A percentile compares a stretch with the other conserved stretches of the same genome.
phyloP scores from a whole-genome alignment of 179 eudicot genomes.

The Vitellaria paradoxa region DNA sequence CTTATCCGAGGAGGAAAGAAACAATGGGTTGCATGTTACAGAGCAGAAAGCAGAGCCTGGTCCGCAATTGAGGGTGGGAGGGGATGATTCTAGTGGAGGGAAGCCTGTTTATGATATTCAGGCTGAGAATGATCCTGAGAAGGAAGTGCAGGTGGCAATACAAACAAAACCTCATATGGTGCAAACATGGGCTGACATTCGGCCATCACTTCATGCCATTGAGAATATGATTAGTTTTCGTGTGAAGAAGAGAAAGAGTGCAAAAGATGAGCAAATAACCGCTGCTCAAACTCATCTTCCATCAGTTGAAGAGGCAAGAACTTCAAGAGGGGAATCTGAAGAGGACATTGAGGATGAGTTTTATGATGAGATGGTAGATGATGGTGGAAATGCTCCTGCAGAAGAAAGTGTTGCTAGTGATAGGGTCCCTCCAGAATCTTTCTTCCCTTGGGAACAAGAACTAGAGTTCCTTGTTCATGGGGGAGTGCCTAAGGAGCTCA shows the following conservation, averaged over 20 bases:
- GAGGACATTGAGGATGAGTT: constrained; percentile 28
- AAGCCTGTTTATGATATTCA: constrained; percentile 26
- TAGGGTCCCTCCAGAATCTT: constrained; percentile 24
- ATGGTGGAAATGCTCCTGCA: constrained; percentile 13
- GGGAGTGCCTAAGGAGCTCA: constrained; percentile 78
- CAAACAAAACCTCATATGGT: constrained; percentile 32
- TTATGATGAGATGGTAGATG: constrained; percentile 27
- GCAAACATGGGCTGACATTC: constrained; percentile 57
- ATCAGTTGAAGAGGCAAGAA: constrained; percentile 29
- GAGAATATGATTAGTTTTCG: constrained; percentile 58
- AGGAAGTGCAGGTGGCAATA: constrained; percentile 19
- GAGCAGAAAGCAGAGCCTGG: constrained; percentile 23
- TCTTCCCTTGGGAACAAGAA: constrained; percentile 65
- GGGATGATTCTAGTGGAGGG: constrained; percentile 34
- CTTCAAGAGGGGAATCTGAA: constrained; percentile 24
- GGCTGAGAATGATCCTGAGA: constrained; percentile 29
- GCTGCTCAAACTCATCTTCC: constrained; percentile 25
- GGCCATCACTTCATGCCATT: constrained; percentile 47
- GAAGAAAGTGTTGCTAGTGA: constrained; percentile 21
- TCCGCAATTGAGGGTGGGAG: constrained; percentile 28
- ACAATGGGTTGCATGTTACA: constrained; percentile 20
- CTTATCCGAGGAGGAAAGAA: constrained; percentile 20
- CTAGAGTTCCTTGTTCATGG: constrained; percentile 81
- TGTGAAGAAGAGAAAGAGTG: constrained; percentile 32
- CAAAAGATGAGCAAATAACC: constrained; percentile 20